Conservation (phyloP, 2,329 filamentous ascomycete genomes). For the Ceratocystis colombiana region DNA sequence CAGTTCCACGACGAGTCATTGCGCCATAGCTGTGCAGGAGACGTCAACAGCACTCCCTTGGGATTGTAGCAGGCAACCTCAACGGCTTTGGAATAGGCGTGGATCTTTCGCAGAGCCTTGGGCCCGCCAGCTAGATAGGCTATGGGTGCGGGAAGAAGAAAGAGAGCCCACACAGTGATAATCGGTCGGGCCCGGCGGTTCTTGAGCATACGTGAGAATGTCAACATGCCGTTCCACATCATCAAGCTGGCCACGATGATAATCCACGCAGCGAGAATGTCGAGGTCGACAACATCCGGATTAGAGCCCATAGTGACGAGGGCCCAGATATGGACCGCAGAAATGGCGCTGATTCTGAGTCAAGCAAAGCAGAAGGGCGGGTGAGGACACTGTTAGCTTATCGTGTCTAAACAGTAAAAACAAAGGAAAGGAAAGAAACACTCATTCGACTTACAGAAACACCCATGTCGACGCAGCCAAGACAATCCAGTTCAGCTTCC, state of each 20-base stretch:
- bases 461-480: conserved; percentile 17
- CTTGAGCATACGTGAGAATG: conserved; percentile 23
- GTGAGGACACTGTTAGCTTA: neutral
- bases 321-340: conserved; percentile 24
- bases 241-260: conserved; percentile 21
- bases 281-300: conserved; percentile 21
- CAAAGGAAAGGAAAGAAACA: too few relatives aligned
- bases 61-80: conserved; percentile 23
- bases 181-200: conserved; percentile 25
- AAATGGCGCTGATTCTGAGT: conserved; percentile 5
- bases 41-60: conserved; percentile 18
- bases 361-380: neutral
- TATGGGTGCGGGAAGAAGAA: conserved; percentile 24
- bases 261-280: conserved; percentile 23
- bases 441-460: conserved; percentile 20
- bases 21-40: conserved; percentile 24
- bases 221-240: conserved; percentile 24
- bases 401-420: neutral
- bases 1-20: conserved; percentile 25
- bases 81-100: conserved; percentile 22
- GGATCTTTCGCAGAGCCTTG: conserved; percentile 24
- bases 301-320: conserved; percentile 22
- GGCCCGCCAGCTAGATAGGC: conserved; percentile 22
- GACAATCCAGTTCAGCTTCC: conserved; percentile 23
- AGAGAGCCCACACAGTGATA: conserved; percentile 21